A percentile compares a stretch with the other conserved stretches of the same genome.
Conservation (phyloP, 2,329 filamentous ascomycete genomes). For the Talaromyces albobiverticillius region DNA sequence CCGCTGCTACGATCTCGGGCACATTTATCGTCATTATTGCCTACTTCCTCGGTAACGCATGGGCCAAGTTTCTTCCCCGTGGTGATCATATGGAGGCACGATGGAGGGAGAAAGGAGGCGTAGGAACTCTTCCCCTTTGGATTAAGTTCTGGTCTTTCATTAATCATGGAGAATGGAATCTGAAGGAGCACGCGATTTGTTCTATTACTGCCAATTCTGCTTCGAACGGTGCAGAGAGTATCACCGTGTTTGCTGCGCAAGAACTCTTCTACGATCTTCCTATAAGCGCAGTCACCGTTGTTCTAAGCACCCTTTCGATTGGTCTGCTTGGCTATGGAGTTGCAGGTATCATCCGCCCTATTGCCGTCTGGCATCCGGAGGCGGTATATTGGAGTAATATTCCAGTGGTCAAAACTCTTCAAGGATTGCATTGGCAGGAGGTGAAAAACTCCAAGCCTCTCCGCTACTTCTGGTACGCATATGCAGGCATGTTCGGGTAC, state of each 20-base stretch:
- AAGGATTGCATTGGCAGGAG: constrained; percentile 54
- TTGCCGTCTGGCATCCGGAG: constrained; percentile 56
- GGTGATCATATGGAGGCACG: constrained; percentile 49
- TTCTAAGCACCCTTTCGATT: constrained; percentile 53
- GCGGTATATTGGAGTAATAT: constrained; percentile 56
- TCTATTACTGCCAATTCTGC: constrained; percentile 55
- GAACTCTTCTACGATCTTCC: constrained; percentile 53
- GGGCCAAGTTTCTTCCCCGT: constrained; percentile 49
- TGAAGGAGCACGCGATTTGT: constrained; percentile 58
- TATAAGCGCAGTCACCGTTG: constrained; percentile 45
- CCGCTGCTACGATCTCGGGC: constrained; percentile 46
- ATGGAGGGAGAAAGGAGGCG: constrained; percentile 45
- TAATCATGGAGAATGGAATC: constrained; percentile 51
- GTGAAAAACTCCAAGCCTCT: constrained; percentile 52
- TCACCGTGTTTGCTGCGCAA: constrained; percentile 47
- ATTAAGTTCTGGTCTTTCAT: constrained; percentile 45
- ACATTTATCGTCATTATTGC: constrained; percentile 59
- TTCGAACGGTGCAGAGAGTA: constrained; percentile 46
- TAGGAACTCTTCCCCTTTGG: constrained; percentile 42
- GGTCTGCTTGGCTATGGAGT: constrained; percentile 57
- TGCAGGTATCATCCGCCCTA: constrained; percentile 52
- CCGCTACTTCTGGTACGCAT: constrained; percentile 53
- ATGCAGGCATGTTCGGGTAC: constrained; percentile 48
- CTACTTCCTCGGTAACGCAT: constrained; percentile 54
- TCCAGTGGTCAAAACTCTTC: constrained; percentile 53